These are phyloP conservation scores for Suhomyces terraborum DNA, from an alignment of 1,139 yeast genomes.

Conservation along the genomic window DNA sequence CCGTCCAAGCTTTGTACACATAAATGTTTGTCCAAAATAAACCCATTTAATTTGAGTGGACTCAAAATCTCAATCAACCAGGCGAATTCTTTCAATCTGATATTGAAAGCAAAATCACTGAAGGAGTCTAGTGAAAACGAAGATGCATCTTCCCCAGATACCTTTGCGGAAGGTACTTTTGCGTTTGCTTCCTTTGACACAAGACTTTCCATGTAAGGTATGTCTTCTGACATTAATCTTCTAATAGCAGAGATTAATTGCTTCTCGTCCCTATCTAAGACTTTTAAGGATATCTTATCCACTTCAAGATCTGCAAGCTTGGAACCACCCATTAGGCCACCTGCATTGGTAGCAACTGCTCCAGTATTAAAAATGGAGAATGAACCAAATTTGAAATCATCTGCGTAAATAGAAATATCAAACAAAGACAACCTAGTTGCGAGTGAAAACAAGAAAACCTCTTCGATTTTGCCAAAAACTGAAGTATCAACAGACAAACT, in stretches of 20 bases:
- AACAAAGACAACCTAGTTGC: constrained; percentile 11
- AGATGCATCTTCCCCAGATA: background rate
- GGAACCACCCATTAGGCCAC: constrained; percentile 18
- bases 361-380: constrained; percentile 13
- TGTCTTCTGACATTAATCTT: constrained; percentile 23
- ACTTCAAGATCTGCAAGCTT: constrained; percentile 18
- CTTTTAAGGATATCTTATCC: constrained; percentile 16
- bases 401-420: constrained; percentile 15
- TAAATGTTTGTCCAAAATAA: constrained; percentile 23
- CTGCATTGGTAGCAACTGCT: constrained; percentile 20
- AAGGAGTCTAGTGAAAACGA: constrained; percentile 2
- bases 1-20: constrained; percentile 19
- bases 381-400: constrained; percentile 13
- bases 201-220: constrained; percentile 20
- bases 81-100: constrained; percentile 15
- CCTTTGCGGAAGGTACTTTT: background rate
- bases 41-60: constrained; percentile 22
- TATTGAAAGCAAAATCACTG: constrained; percentile 23
- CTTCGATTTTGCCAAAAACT: constrained; percentile 11
- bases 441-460: constrained; percentile 14
- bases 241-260: constrained; percentile 12
- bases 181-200: background rate
- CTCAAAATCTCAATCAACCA: constrained; percentile 17
- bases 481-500: constrained; percentile 11
- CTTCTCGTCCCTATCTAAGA: constrained; percentile 19